Percentiles rank a stretch among this genome's conserved stretches.
These are phyloP conservation scores for Stylosanthes scabra DNA, from an alignment of 331 rosid genomes.

Conservation along the genomic window DNA sequence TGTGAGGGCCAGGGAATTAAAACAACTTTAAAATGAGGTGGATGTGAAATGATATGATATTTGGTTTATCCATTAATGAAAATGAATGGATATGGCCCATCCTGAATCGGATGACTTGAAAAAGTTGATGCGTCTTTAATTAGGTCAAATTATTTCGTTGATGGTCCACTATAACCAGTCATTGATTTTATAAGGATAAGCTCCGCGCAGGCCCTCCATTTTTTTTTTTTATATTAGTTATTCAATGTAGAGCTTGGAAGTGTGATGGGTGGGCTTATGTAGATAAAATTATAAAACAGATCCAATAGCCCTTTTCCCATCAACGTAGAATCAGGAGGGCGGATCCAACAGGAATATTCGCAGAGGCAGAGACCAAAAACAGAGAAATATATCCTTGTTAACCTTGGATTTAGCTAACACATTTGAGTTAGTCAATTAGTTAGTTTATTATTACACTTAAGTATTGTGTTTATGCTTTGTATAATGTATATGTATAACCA, in stretches of 20 bases:
- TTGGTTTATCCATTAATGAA: background rate
- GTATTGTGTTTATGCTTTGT: too few relatives aligned
- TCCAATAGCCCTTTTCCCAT: background rate
- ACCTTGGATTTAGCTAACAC: too few relatives aligned
- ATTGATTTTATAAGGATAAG: slow-evolving; percentile 29
- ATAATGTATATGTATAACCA: too few relatives aligned
- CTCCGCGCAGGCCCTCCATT: background rate
- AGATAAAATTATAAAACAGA: background rate
- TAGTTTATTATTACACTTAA: too few relatives aligned
- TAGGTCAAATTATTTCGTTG: slow-evolving; percentile 25
- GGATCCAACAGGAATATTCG: background rate
- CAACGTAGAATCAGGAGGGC: background rate
- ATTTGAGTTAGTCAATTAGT: too few relatives aligned
- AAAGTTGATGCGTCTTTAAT: slow-evolving; percentile 2
- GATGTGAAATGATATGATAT: slow-evolving; percentile 19
- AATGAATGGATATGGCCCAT: slow-evolving; percentile 34
- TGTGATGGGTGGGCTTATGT: background rate
- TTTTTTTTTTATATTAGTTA: too few relatives aligned
- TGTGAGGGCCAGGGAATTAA: slow-evolving; percentile 14
- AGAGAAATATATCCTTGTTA: background rate
- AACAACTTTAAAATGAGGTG: background rate
- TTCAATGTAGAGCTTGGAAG: background rate
- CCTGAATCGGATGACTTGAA: slow-evolving; percentile 27
- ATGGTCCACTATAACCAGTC: background rate
- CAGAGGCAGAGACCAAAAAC: too few relatives aligned